These are phyloP conservation scores for Xerocomus nothofagi DNA, from an alignment of 1,284 basidiomycete genomes.

Conservation along the genomic window DNA sequence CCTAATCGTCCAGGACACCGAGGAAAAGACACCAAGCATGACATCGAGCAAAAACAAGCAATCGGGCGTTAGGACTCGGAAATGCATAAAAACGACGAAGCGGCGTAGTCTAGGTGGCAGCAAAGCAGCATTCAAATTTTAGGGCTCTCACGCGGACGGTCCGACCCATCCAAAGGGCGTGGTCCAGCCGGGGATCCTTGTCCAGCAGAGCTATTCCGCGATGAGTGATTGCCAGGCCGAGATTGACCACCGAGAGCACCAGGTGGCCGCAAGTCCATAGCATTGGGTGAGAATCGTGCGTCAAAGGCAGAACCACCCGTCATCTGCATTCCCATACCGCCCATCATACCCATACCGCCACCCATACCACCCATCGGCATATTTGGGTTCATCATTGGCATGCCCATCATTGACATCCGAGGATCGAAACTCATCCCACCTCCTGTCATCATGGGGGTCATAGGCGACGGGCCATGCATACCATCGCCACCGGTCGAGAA, in stretches of 20 bases:
- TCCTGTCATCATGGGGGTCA: conserved; percentile 62
- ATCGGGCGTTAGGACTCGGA: conserved; percentile 16
- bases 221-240: conserved; percentile 34
- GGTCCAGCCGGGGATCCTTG: conserved; percentile 36
- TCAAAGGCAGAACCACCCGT: conserved; percentile 60
- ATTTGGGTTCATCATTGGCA: conserved; percentile 47
- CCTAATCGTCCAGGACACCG: conserved; percentile 9
- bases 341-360: conserved; percentile 29
- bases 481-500: conserved; percentile 74
- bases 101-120: conserved; percentile 5
- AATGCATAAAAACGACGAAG: background rate
- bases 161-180: conserved; percentile 30
- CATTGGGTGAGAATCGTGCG: conserved; percentile 47
- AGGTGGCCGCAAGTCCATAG: conserved; percentile 39
- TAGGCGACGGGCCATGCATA: conserved; percentile 33
- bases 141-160: conserved; percentile 25
- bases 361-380: conserved; percentile 40
- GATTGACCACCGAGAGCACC: conserved; percentile 31
- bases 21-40: conserved; percentile 17
- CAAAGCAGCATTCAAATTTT: conserved; percentile 23
- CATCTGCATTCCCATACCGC: conserved; percentile 53
- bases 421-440: conserved; percentile 46
- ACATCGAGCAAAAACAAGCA: conserved; percentile 19
- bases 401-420: conserved; percentile 57
- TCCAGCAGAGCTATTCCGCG: conserved; percentile 34